Evolutionary conservation across 768 basidiomycete species (phyloP).

Genomic region (Coprinellus aureogranulatus): DNA sequence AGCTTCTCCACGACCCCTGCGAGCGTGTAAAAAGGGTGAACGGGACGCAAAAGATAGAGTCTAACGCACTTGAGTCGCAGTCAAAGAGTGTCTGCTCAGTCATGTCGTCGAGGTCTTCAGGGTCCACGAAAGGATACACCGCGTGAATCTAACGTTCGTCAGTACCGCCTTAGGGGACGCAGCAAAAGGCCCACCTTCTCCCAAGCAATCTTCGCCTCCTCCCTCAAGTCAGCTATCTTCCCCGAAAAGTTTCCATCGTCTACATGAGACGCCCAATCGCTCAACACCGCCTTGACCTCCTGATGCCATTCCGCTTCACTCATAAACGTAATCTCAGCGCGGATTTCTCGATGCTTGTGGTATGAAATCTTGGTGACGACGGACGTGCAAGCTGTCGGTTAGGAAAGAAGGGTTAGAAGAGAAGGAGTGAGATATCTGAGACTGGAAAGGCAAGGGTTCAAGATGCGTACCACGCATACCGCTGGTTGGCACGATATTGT

Average conservation of each 20-base stretch:
- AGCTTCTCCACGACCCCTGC: slow-evolving; percentile 45
- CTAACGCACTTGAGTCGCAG: slow-evolving; percentile 41
- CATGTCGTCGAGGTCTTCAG: slow-evolving; percentile 49
- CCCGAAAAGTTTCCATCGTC: no score
- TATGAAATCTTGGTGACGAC: slow-evolving; percentile 61
- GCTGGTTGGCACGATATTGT: slow-evolving; percentile 63
- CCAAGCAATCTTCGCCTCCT: slow-evolving; percentile 56
- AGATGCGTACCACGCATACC: slow-evolving; percentile 54
- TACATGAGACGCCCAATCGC: slow-evolving; percentile 37
- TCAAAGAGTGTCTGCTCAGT: slow-evolving; percentile 49
- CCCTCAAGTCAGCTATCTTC: slow-evolving; percentile 56
- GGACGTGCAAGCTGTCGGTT: slow-evolving; percentile 54
- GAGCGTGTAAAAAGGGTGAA: neutral
- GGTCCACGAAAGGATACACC: slow-evolving; percentile 52
- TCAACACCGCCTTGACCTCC: slow-evolving; percentile 32
- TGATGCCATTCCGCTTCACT: slow-evolving; percentile 54
- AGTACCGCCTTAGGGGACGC: neutral
- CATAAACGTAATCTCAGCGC: slow-evolving; percentile 59
- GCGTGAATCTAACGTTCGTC: slow-evolving; percentile 48
- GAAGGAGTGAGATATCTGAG: neutral
- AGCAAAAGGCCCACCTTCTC: slow-evolving; percentile 41
- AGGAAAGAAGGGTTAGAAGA: neutral
- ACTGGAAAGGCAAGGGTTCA: neutral
- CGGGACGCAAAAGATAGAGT: neutral
- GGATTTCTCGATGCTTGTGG: slow-evolving; percentile 51